Conservation (phyloP, 1,139 yeast species). For the Sugiyamaella novakii region DNA sequence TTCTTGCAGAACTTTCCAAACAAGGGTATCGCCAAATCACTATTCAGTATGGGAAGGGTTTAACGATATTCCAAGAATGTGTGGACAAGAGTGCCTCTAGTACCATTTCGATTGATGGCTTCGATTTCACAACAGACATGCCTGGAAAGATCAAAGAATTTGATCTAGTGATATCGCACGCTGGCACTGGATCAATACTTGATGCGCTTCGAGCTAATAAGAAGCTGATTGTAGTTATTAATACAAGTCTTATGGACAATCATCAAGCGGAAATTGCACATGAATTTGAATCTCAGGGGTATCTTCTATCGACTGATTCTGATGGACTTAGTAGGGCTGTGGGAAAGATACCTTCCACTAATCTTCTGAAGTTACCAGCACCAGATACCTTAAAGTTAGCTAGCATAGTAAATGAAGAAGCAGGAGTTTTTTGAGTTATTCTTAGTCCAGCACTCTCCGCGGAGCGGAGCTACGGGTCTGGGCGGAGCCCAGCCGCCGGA, state of each 20-base stretch:
- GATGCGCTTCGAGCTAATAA: constrained; percentile 65
- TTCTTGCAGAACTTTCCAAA: constrained; percentile 44
- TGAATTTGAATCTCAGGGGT: constrained; percentile 49
- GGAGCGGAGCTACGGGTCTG: constrained; percentile 2
- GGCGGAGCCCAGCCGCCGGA: constrained; percentile 12
- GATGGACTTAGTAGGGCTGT: constrained; percentile 26
- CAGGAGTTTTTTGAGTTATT: constrained; percentile 25
- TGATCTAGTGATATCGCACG: constrained; percentile 78
- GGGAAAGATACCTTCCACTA: constrained; percentile 13
- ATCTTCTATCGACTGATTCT: constrained; percentile 38
- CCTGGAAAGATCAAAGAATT: constrained; percentile 46
- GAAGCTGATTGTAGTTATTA: constrained; percentile 69
- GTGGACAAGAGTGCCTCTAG: constrained; percentile 24
- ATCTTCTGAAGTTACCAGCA: constrained; percentile 31
- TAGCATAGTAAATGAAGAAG: constrained; percentile 32
- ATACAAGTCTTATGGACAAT: constrained; percentile 73
- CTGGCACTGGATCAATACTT: constrained; percentile 87
- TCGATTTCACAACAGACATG: constrained; percentile 46
- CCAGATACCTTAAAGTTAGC: constrained; percentile 31
- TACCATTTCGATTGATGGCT: constrained; percentile 44
- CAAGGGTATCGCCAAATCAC: constrained; percentile 49
- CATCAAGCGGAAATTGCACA: constrained; percentile 82
- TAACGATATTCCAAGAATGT: constrained; percentile 20
- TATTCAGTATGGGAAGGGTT: constrained; percentile 71
- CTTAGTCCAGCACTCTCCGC: neutral